Percentiles rank a stretch among this genome's conserved stretches.
phyloP scores from a whole-genome alignment of 495 filamentous ascomycete species.

The Thermothielavioides terrestris region DNA sequence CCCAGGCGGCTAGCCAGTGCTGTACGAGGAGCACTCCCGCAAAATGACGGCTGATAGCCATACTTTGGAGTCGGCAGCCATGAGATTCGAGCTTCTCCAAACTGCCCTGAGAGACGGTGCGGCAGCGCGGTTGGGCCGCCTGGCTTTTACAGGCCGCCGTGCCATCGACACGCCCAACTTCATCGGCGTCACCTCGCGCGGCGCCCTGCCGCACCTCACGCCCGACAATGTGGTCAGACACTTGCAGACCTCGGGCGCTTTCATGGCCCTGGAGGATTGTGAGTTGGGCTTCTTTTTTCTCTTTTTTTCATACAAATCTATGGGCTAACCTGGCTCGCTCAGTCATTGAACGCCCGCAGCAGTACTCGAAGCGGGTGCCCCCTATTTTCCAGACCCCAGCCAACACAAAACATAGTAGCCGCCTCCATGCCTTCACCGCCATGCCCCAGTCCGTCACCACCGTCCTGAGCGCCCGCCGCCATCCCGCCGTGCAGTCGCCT shows the following conservation, averaged over 20 bases:
- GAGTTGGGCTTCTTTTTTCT: constrained; percentile 21
- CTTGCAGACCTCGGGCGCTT: constrained; percentile 57
- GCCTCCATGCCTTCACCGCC: constrained; percentile 65
- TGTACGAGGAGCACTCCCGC: background rate
- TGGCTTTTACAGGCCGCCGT: constrained; percentile 51
- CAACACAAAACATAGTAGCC: constrained; percentile 33
- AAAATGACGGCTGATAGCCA: constrained; percentile 16
- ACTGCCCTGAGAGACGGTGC: constrained; percentile 23
- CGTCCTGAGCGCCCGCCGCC: constrained; percentile 70
- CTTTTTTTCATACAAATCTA: constrained; percentile 5
- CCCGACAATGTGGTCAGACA: constrained; percentile 69
- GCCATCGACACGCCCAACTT: constrained; percentile 72
- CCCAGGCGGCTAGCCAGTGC: background rate
- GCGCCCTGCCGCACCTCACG: constrained; percentile 74
- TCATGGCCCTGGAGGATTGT: constrained; percentile 92
- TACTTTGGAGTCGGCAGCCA: constrained; percentile 8
- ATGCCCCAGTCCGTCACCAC: constrained; percentile 46
- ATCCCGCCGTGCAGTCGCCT: constrained; percentile 65
- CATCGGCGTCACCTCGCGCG: constrained; percentile 69
- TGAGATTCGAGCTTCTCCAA: constrained; percentile 38
- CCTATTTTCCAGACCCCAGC: constrained; percentile 34
- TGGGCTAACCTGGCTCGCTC: constrained; percentile 23
- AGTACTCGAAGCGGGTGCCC: constrained; percentile 31
- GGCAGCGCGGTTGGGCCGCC: constrained; percentile 50
- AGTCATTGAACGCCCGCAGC: constrained; percentile 69